Base-by-base conservation (phyloP, 2,329 filamentous ascomycete species). In the Alternaria longipes region DNA sequence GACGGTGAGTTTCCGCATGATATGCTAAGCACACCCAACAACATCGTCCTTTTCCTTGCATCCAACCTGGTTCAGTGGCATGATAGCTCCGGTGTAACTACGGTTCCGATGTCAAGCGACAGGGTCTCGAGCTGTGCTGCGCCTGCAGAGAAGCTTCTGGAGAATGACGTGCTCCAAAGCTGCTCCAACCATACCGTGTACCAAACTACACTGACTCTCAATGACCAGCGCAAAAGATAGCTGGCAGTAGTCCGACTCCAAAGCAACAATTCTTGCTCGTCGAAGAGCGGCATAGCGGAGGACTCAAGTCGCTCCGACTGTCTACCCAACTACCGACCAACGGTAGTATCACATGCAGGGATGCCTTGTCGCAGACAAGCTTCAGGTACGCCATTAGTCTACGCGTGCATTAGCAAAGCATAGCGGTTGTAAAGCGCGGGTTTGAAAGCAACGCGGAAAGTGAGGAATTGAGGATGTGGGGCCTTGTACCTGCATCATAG, bases 21-120 rank as follows among this genome's bases (percentile, higher is more conserved):
- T 52, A 22, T 54, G 46, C 36, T 62, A 50, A 62, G 56, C 59
- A 52, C 26, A 45, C 38, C 56, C 38, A 62, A 38, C 50, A 46
- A 51, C 46, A 45, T 50, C 16, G 12, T 36, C 32, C 36, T 44
- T 16, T 16, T 9, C 22, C n/a, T 20, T 7, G 34, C 49, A 38
- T 41, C 18, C 22, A 30, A 28, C 46, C 28, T 41, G 5, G 14
- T 42, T 11, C 30, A 22, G 18, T 22, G 34, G 12, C 24, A 28
- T 34, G 20, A 11, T 30, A 14, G 16, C n/a, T 12, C 26, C 46
- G 38, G 53, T 12, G 18, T 3, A 3, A 40, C 28, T 18, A 12
- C 57, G 40, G 54, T 5, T 5, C n/a, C 16, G 18, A 12, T 8
- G 12, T 28, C 26, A 24, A 26, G 46, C 24, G 16, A 56, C 38